Conservation (phyloP, 345 rosid species). For the Brassica rapa region DNA sequence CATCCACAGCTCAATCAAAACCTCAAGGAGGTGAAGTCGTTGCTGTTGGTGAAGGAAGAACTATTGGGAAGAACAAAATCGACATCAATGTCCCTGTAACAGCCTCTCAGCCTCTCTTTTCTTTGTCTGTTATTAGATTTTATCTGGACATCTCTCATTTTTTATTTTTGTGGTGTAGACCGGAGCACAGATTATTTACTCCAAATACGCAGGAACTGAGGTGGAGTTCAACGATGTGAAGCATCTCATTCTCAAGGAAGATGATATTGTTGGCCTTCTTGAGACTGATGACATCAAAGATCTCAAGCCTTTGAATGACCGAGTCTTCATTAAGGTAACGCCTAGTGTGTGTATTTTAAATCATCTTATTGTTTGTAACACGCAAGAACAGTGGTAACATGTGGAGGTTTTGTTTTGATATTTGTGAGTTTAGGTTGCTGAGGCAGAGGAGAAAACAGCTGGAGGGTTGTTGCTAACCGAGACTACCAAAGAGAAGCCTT, state of each 20-base stretch:
- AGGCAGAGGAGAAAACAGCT: conserved; percentile 91
- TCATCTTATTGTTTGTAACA: not conserved
- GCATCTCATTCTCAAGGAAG: conserved; percentile 90
- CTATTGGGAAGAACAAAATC: conserved; percentile 62
- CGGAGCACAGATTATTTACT: conserved; percentile 73
- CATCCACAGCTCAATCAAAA: conserved; percentile 75
- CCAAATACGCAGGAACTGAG: conserved; percentile 94
- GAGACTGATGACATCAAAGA: conserved; percentile 92
- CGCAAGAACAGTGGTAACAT: not conserved
- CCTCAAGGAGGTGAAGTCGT: conserved; percentile 95
- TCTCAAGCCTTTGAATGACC: conserved; percentile 88
- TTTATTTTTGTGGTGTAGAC: conserved; percentile 46
- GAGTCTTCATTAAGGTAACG: conserved; percentile 79
- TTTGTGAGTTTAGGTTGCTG: conserved; percentile 60
- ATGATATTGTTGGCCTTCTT: conserved; percentile 89
- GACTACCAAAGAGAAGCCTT: conserved; percentile 90
- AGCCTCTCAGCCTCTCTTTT: not conserved
- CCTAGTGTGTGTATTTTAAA: not conserved
- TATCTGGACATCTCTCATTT: not conserved
- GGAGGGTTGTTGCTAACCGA: conserved; percentile 90
- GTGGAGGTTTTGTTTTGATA: not conserved
- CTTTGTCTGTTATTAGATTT: not conserved
- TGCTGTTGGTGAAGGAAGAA: conserved; percentile 86
- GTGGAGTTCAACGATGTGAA: conserved; percentile 71
- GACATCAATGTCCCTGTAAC: conserved; percentile 59